Evolutionary conservation across 305 asterid genomes (phyloP).

Genomic region (Solanum hybrid): DNA sequence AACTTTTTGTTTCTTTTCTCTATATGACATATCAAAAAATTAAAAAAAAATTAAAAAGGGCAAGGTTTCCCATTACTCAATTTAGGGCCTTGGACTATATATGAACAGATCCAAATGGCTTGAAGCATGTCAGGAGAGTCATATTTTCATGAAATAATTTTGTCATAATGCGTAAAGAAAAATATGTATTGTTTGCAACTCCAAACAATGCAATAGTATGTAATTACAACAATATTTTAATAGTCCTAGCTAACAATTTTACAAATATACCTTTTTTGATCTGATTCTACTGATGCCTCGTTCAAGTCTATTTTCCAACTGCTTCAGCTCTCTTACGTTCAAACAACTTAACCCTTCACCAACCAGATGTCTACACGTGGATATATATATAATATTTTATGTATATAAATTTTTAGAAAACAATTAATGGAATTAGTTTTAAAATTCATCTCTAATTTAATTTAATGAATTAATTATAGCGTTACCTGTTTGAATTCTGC

Average conservation of each 20-base stretch:
- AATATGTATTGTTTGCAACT: background rate
- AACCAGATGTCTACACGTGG: constrained; percentile 57
- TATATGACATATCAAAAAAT: background rate
- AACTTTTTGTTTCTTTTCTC: background rate
- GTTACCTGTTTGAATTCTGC: background rate
- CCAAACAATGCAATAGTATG: background rate
- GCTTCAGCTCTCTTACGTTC: constrained; percentile 15
- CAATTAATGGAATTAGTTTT: background rate
- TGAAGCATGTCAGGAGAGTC: background rate
- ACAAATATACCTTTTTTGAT: constrained; percentile 11
- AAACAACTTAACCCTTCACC: constrained; percentile 72
- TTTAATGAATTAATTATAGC: background rate
- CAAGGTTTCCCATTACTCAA: background rate
- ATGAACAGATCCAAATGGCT: background rate
- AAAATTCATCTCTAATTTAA: background rate
- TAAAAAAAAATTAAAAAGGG: no score
- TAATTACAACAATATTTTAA: background rate
- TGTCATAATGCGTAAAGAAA: background rate
- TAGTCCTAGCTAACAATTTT: background rate
- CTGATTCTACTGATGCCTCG: constrained; percentile 12
- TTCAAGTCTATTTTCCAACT: constrained; percentile 15
- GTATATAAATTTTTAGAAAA: background rate
- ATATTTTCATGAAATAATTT: background rate
- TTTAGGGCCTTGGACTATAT: background rate
- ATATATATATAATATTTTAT: background rate